A percentile compares a stretch with the other conserved stretches of the same genome.
phyloP scores from a whole-genome alignment of 2,329 filamentous ascomycete genomes.

The Penicillium griseofulvum region DNA sequence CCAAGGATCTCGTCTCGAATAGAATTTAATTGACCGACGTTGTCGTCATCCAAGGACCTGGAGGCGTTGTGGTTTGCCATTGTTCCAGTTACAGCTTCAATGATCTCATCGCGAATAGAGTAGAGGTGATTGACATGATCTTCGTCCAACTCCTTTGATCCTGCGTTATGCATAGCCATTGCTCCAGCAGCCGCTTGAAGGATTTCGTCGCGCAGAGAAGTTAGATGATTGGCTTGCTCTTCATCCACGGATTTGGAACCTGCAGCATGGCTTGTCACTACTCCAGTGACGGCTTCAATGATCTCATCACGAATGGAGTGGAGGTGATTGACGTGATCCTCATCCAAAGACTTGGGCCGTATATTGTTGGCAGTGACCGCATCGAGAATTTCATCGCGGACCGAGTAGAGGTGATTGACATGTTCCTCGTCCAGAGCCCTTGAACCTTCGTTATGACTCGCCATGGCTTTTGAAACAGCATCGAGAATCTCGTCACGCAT shows the following conservation, averaged over 20 bases:
- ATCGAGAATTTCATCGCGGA: constrained; percentile 33
- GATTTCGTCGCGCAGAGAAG: constrained; percentile 30
- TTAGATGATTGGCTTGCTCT: constrained; percentile 21
- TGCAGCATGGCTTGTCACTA: constrained; percentile 23
- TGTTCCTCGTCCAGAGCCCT: constrained; percentile 23
- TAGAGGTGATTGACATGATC: constrained; percentile 7
- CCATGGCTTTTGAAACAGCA: constrained; percentile 27
- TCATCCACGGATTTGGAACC: constrained; percentile 18
- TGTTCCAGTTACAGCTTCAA: constrained; percentile 53
- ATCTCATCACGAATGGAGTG: constrained; percentile 30
- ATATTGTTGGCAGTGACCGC: constrained; percentile 27
- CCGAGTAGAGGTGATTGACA: constrained; percentile 19
- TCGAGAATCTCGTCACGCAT: constrained; percentile 35
- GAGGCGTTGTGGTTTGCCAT: constrained; percentile 8
- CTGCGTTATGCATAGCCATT: constrained; percentile 20
- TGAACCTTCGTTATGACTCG: constrained; percentile 22
- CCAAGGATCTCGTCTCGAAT: constrained; percentile 37
- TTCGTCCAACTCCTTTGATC: constrained; percentile 18
- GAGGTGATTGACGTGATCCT: constrained; percentile 24
- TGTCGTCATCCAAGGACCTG: constrained; percentile 23
- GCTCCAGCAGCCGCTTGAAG: constrained; percentile 29
- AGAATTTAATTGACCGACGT: constrained; percentile 28
- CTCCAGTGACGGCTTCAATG: constrained; percentile 29
- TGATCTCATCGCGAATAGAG: constrained; percentile 53
- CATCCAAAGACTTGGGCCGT: constrained; percentile 17